phyloP scores from a whole-genome alignment of 2,329 filamentous ascomycete genomes.

The Epichloe sylvatica region DNA sequence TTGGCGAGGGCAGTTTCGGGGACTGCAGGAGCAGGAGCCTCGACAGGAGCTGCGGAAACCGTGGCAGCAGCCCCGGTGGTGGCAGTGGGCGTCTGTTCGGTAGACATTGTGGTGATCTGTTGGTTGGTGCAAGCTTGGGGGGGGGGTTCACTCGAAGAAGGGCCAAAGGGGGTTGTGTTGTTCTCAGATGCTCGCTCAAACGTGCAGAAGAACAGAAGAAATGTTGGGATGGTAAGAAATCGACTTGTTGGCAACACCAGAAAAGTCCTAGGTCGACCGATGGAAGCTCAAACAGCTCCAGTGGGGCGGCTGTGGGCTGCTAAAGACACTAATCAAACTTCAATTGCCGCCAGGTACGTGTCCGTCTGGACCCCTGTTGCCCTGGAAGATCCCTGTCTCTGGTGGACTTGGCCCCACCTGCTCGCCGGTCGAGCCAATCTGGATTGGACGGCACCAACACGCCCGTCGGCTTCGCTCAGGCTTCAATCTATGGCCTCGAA shows the following conservation, averaged over 20 bases:
- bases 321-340: neutral
- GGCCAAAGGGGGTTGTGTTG: neutral
- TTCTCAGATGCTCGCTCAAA: neutral
- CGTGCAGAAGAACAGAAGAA: neutral
- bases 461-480: too few species aligned
- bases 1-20: slow-evolving; percentile 31
- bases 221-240: neutral
- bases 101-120: slow-evolving; percentile 8
- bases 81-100: slow-evolving; percentile 13
- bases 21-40: slow-evolving; percentile 1
- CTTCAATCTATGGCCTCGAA: too few species aligned
- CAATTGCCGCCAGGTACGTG: neutral
- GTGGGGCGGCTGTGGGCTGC: neutral
- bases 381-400: neutral
- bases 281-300: neutral
- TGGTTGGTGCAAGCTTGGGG: neutral
- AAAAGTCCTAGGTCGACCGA: neutral
- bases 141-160: neutral
- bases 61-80: slow-evolving; percentile 9
- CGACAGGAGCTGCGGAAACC: slow-evolving; percentile 7
- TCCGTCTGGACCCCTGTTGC: neutral
- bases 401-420: too few species aligned
- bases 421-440: neutral
- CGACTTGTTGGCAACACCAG: neutral
- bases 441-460: too few species aligned